Evolutionary conservation across 306 rosid genomes (phyloP).

Genomic region (Urtica urens): DNA sequence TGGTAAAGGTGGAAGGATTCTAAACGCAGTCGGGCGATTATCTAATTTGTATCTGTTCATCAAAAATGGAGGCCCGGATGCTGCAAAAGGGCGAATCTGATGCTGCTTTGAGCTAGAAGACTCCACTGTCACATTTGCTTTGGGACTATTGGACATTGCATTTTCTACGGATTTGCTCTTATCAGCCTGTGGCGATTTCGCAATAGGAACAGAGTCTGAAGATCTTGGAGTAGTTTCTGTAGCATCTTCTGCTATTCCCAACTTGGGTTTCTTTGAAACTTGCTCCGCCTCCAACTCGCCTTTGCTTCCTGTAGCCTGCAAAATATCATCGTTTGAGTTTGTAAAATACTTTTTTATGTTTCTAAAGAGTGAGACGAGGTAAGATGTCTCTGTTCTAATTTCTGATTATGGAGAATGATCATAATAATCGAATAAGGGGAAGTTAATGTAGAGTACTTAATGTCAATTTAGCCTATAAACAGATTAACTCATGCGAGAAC

Average conservation of each 20-base stretch:
- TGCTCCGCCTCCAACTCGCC: slow-evolving; percentile 49
- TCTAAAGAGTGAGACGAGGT: too few relatives aligned
- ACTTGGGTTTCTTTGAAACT: slow-evolving; percentile 67
- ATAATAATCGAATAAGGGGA: too few relatives aligned
- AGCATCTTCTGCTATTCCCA: slow-evolving; percentile 34
- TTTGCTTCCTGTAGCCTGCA: slow-evolving; percentile 67
- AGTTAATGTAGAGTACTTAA: too few relatives aligned
- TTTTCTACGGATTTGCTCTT: slow-evolving; percentile 34
- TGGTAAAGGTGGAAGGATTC: slow-evolving; percentile 70
- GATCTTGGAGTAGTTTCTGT: slow-evolving; percentile 43
- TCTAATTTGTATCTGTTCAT: slow-evolving; percentile 66
- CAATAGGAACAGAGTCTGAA: slow-evolving; percentile 29
- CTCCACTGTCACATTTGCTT: slow-evolving; percentile 41
- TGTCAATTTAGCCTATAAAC: too few relatives aligned
- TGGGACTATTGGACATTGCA: slow-evolving; percentile 39
- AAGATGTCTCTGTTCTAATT: too few relatives aligned
- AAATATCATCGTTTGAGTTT: too few relatives aligned
- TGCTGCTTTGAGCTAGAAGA: slow-evolving; percentile 43
- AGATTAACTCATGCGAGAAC: too few relatives aligned
- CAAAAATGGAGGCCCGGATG: slow-evolving; percentile 28
- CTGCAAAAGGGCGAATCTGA: slow-evolving; percentile 30
- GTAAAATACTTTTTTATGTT: too few relatives aligned
- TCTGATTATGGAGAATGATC: too few relatives aligned
- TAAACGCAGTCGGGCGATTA: slow-evolving; percentile 68
- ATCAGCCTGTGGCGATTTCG: slow-evolving; percentile 39